Conservation (phyloP, 148 eudicot species). For the Amaranthus palmeri region DNA sequence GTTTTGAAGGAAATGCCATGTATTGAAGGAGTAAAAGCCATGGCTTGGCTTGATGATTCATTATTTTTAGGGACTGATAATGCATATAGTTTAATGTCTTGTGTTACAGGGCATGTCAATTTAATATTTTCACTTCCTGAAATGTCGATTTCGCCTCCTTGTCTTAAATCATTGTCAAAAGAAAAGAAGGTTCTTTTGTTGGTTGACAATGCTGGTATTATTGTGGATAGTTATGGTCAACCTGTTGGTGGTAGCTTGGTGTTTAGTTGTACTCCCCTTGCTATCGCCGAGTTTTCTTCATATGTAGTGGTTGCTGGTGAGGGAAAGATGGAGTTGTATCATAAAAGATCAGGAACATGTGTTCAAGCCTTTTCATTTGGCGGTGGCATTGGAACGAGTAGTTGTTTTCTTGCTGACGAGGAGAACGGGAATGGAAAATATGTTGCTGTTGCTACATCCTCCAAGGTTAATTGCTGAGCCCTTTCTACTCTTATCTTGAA, state of each 20-base stretch:
- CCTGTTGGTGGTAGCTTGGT: conserved; percentile 96
- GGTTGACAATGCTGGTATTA: conserved; percentile 84
- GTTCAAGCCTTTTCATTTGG: conserved; percentile 56
- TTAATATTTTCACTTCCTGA: conserved; percentile 81
- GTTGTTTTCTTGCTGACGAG: conserved; percentile 54
- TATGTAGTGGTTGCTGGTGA: conserved; percentile 49
- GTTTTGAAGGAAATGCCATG: conserved; percentile 71
- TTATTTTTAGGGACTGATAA: conserved; percentile 56
- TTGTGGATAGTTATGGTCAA: conserved; percentile 67
- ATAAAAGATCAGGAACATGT: conserved; percentile 61
- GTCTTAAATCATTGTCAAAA: conserved; percentile 55
- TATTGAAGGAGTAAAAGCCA: conserved; percentile 51
- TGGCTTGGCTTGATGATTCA: conserved; percentile 83
- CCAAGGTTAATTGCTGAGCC: conserved; percentile 49
- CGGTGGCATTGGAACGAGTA: conserved; percentile 37
- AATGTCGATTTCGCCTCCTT: conserved; percentile 38
- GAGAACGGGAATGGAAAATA: conserved; percentile 46
- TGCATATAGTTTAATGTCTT: conserved; percentile 79
- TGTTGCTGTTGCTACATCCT: conserved; percentile 56
- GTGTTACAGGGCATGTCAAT: conserved; percentile 48
- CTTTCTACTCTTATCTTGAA: not conserved
- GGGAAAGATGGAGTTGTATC: conserved; percentile 75
- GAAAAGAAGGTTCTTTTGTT: conserved; percentile 61
- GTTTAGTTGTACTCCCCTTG: conserved; percentile 63
- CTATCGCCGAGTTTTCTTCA: conserved; percentile 58